Evolutionary conservation across 2,329 filamentous ascomycete species (phyloP).

Genomic region (Cordyceps fumosorosea): DNA sequence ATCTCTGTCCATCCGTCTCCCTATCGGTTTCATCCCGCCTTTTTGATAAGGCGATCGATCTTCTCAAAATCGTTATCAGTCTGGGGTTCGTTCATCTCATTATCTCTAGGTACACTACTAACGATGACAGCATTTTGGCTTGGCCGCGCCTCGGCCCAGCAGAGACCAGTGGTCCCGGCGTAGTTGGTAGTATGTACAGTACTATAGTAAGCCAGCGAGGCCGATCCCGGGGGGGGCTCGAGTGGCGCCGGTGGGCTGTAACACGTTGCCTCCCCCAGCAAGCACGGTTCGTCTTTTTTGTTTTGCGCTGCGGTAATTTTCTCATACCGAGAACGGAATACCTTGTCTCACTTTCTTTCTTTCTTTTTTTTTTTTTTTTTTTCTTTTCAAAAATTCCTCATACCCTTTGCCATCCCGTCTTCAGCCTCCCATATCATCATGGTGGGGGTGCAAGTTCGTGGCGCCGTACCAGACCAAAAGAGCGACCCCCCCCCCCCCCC

Average conservation of each 20-base stretch:
- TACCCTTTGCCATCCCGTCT: background rate
- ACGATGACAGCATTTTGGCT: too few relatives aligned
- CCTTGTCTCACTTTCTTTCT: too few relatives aligned
- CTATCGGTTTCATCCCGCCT: background rate
- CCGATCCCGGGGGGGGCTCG: constrained; percentile 8
- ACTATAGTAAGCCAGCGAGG: background rate
- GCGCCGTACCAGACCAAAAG: background rate
- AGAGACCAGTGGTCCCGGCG: background rate
- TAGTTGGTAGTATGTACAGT: too few relatives aligned
- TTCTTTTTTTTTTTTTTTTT: background rate
- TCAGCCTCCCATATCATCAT: background rate
- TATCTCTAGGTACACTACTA: too few relatives aligned
- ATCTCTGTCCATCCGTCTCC: too few relatives aligned
- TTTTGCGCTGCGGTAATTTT: background rate
- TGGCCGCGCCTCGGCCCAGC: background rate
- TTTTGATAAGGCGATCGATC: background rate
- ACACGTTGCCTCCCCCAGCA: background rate
- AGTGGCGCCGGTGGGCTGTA: background rate
- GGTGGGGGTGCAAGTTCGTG: background rate
- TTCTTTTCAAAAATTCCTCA: background rate
- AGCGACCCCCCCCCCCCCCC: background rate
- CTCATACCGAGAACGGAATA: too few relatives aligned
- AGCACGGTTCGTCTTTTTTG: background rate
- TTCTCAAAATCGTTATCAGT: background rate
- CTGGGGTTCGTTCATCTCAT: background rate